These are phyloP conservation scores for Alternaria metachromatica DNA, from an alignment of 2,329 filamentous ascomycete genomes.

Conservation along the genomic window DNA sequence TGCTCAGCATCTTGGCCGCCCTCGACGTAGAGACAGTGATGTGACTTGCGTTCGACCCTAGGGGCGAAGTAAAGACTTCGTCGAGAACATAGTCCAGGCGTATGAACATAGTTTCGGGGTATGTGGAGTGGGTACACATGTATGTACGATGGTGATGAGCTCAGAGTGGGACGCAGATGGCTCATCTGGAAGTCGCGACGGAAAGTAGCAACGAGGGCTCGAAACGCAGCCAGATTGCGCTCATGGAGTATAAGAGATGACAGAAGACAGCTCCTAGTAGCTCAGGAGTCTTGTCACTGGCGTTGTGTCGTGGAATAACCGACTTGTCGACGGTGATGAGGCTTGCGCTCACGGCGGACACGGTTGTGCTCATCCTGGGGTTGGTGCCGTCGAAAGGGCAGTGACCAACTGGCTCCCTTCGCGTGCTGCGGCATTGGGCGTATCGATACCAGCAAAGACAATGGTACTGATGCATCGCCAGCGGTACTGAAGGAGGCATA, in stretches of 20 bases:
- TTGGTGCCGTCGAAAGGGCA: not conserved
- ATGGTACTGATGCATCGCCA: not conserved
- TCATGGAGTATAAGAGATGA: not conserved
- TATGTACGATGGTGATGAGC: not conserved
- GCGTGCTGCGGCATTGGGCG: not conserved
- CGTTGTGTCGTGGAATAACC: not conserved
- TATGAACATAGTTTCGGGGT: not conserved
- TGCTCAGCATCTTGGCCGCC: slow-evolving; percentile 33
- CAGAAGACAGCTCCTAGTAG: not conserved
- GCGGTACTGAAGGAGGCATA: not conserved
- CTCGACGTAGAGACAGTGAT: slow-evolving; percentile 27
- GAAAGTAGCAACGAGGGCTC: not conserved
- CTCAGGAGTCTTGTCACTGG: not conserved
- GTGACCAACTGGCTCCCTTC: not conserved
- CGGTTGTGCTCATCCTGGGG: slow-evolving; percentile 46
- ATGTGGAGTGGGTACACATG: no score
- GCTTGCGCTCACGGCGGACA: slow-evolving; percentile 37
- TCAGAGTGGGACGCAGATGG: not conserved
- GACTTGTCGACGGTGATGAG: not conserved
- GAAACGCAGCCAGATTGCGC: not conserved
- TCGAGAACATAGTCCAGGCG: not conserved
- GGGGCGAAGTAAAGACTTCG: slow-evolving; percentile 13
- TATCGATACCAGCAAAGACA: not conserved
- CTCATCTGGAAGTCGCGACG: not conserved
- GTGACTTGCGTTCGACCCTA: slow-evolving; percentile 25